Evolutionary conservation across 768 basidiomycete species (phyloP), one percentile per base, ranked within the genome.

Genomic region (Gymnopilus junonius): DNA sequence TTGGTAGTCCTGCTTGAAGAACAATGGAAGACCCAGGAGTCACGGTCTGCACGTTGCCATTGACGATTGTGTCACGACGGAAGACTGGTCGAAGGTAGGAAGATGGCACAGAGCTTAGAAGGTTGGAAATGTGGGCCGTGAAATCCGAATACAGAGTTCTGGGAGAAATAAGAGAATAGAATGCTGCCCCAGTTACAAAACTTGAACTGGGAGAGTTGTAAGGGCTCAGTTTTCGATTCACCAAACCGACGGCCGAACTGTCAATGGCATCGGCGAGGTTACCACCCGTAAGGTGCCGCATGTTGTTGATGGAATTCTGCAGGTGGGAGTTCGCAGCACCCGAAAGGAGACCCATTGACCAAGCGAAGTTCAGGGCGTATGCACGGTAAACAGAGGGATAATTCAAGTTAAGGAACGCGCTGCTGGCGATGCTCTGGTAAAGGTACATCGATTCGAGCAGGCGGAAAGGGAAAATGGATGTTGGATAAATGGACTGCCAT

Each of bases 261-360:
- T 83, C 80, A 29, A 77, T 80, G 20, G 86, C 82, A 69, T 89
- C 85, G 6, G 85, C 82, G 58, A 94, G 80, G 57, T 83, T 80
- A 2, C 93, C 94, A 7, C 95, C 96, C 0, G 96, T 98, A 46
- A 84, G 79, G 63, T 87, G 84, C 7, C 96, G 88, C 89, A 97
- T 91, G 67, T 77, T 81, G 70, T 93, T 87, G 69, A 98, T 95
- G 20, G 93, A 86, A 23, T 75, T 71, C 69, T 98, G 93, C 55
- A 97, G 80, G 14, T 82, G 76, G 12, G 88, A 87, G 11, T 79
- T 74, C 1, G 82, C 68, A 0, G 86, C 84, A 6, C 78, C 63
- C 21, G 84, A 75, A 59, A 94, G 85, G 12, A 98, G 77, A 0
- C 94, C 93, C 71, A 97, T 75, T 0, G 92, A 83, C 95, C 95